These are phyloP conservation scores for Trichoderma koningii DNA, from an alignment of 2,329 filamentous ascomycete genomes.

Conservation along the genomic window DNA sequence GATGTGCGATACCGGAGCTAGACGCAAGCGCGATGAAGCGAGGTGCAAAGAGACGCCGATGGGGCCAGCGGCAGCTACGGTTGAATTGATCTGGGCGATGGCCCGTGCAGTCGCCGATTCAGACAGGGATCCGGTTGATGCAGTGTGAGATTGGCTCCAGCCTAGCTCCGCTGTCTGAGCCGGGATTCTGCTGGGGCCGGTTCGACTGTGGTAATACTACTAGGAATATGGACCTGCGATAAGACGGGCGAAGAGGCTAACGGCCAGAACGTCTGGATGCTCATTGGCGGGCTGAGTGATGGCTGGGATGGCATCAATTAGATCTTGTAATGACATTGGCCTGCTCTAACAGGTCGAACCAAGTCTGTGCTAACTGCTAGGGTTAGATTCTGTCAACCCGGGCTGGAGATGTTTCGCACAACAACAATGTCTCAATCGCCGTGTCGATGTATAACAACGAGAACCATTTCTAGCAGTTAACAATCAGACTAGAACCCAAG, in stretches of 20 bases:
- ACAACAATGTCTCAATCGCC: no score
- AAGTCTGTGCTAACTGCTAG: neutral
- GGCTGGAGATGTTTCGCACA: neutral
- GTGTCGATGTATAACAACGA: no score
- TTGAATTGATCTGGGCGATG: constrained; percentile 7
- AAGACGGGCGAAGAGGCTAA: neutral
- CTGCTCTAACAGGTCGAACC: no score
- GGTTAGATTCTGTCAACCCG: neutral
- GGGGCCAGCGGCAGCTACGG: constrained; percentile 7
- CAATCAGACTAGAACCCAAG: no score
- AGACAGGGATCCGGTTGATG: constrained; percentile 1
- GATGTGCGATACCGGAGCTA: constrained; percentile 25
- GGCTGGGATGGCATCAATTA: neutral
- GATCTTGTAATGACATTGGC: neutral
- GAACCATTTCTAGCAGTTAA: no score
- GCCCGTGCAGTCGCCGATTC: constrained; percentile 18
- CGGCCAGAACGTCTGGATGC: neutral
- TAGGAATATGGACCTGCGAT: no score
- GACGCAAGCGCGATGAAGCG: neutral
- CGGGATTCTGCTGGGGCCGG: neutral
- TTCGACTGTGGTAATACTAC: no score
- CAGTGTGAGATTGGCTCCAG: neutral
- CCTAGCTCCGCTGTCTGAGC: neutral
- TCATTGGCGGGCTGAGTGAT: neutral
- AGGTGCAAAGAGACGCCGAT: neutral